Evolutionary conservation across 441 rosid species (phyloP).

Genomic region (Croton laevigatus): DNA sequence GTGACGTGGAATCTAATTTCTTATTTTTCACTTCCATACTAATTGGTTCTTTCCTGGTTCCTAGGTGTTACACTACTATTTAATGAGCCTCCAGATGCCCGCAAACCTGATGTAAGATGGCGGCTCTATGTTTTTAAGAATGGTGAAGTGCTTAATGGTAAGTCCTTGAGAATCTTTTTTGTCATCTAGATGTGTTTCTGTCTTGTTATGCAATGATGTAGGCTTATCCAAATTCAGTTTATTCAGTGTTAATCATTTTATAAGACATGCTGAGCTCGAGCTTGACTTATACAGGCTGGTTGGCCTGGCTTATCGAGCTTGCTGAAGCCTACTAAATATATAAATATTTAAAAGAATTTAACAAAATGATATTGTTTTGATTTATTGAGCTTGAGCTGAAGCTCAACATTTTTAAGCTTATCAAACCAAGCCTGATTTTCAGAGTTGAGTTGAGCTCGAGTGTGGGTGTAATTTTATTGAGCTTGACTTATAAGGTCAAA

Average conservation of each 20-base stretch:
- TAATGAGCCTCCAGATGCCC: conserved; percentile 91
- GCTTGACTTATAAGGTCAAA: too few relatives aligned
- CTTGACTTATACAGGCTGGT: too few relatives aligned
- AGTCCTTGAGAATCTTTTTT: conserved; percentile 17
- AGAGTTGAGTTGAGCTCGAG: too few relatives aligned
- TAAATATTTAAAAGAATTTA: too few relatives aligned
- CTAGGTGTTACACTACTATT: conserved; percentile 83
- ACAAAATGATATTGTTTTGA: too few relatives aligned
- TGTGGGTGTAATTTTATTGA: too few relatives aligned
- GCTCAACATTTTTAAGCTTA: too few relatives aligned
- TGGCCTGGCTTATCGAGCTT: too few relatives aligned
- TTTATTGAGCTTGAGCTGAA: too few relatives aligned
- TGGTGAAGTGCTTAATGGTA: conserved; percentile 83
- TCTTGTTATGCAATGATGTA: neutral
- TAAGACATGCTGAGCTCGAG: too few relatives aligned
- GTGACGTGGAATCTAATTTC: neutral
- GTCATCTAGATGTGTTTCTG: neutral
- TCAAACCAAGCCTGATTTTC: too few relatives aligned
- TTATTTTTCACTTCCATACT: conserved; percentile 9
- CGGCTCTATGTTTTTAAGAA: conserved; percentile 91
- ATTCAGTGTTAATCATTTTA: neutral
- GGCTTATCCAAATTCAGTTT: neutral
- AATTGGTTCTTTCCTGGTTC: conserved; percentile 4
- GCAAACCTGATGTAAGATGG: conserved; percentile 85
- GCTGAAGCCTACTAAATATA: too few relatives aligned